phyloP scores from a whole-genome alignment of 2,329 filamentous ascomycete genomes.

The Fusarium anthophilum region DNA sequence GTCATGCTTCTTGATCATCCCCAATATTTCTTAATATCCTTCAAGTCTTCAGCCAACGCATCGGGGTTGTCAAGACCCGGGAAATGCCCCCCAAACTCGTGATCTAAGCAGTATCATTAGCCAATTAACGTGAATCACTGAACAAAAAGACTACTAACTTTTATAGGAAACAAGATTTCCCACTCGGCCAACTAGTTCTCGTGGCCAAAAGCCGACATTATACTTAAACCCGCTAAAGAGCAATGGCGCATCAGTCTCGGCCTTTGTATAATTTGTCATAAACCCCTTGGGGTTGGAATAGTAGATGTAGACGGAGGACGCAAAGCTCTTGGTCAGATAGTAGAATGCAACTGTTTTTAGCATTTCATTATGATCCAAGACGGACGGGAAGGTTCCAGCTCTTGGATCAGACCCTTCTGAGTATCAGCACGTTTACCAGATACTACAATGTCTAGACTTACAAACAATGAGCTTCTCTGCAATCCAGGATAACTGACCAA shows the following conservation, averaged over 20 bases:
- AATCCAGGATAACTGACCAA: not conserved
- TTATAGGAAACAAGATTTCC: not conserved
- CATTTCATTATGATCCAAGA: not conserved
- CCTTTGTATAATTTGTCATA: not conserved
- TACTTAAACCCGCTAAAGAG: not conserved
- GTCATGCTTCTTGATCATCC: no score
- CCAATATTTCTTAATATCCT: not conserved
- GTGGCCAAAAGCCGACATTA: not conserved
- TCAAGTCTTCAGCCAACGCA: not conserved
- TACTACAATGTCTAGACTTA: not conserved
- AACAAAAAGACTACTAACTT: not conserved
- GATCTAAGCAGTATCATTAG: not conserved
- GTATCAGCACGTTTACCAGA: not conserved
- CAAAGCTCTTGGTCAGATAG: not conserved
- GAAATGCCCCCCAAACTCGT: not conserved
- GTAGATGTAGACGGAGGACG: not conserved
- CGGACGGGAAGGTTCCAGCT: not conserved
- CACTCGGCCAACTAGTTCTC: not conserved
- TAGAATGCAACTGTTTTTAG: not conserved
- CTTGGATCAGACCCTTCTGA: not conserved
- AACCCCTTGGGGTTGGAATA: not conserved
- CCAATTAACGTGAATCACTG: rapidly evolving
- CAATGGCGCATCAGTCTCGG: not conserved
- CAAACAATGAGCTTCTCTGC: not conserved
- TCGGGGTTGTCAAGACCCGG: not conserved